A percentile compares a stretch with the other conserved stretches of the same genome.
Conservation (phyloP, 1,284 basidiomycete genomes). For the Clitocybe nebularis region DNA sequence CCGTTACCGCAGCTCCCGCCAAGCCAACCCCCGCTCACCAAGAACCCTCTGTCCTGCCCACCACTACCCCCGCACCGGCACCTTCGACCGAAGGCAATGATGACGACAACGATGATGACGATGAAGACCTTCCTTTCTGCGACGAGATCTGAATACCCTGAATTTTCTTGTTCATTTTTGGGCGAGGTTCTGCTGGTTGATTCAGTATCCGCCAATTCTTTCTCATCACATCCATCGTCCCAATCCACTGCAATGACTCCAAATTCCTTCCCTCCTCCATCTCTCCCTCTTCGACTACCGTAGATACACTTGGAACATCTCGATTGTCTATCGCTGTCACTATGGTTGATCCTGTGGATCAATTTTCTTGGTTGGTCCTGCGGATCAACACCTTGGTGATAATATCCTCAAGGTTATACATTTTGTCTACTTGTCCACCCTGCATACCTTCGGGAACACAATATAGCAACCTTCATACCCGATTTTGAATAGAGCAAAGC, state of each 20-base stretch:
- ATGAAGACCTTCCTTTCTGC: constrained; percentile 55
- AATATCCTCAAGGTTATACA: background rate
- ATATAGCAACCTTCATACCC: background rate
- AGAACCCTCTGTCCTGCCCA: constrained; percentile 8
- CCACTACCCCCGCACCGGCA: constrained; percentile 8
- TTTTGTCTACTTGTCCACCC: background rate
- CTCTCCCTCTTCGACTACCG: background rate
- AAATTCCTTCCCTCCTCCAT: background rate
- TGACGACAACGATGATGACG: constrained; percentile 29
- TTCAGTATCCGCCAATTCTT: too few species aligned
- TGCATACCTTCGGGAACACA: background rate
- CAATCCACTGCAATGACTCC: background rate
- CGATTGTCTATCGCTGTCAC: background rate
- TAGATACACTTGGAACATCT: constrained; percentile 4
- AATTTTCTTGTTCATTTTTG: constrained; percentile 6
- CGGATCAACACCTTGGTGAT: constrained; percentile 9
- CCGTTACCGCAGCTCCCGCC: constrained; percentile 21
- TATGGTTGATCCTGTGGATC: constrained; percentile 3
- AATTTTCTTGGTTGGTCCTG: constrained; percentile 9
- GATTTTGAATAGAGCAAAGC: too few species aligned
- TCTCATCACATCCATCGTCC: background rate
- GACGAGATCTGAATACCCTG: constrained; percentile 40
- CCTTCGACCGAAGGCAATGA: background rate
- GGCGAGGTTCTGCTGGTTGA: constrained; percentile 6
- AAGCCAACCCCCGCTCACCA: constrained; percentile 15